These are phyloP conservation scores for Lichina pygmaea DNA, from an alignment of 495 filamentous ascomycete species.

Conservation along the genomic window DNA sequence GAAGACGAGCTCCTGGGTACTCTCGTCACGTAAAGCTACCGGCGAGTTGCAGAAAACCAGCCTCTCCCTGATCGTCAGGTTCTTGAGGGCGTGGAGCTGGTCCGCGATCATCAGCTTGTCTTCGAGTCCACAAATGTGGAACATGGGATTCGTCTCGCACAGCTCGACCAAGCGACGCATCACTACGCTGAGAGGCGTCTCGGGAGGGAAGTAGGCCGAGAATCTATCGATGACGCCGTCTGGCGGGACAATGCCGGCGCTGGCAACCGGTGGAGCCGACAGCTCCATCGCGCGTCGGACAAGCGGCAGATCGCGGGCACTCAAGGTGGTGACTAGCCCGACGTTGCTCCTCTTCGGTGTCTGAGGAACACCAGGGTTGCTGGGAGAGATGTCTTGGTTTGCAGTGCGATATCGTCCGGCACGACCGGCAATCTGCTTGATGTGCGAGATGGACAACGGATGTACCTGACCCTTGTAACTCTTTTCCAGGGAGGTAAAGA, in stretches of 20 bases:
- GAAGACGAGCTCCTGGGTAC: constrained; percentile 17
- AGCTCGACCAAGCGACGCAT: constrained; percentile 43
- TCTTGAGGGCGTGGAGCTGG: constrained; percentile 33
- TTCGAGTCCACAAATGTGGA: constrained; percentile 39
- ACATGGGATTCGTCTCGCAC: constrained; percentile 27
- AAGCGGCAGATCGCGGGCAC: constrained; percentile 34
- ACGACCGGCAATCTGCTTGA: constrained; percentile 87
- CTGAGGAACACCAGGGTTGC: not conserved
- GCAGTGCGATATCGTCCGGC: constrained; percentile 74
- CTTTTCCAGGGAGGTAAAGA: constrained; percentile 61
- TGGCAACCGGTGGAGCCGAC: constrained; percentile 35
- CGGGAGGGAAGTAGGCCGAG: constrained; percentile 46
- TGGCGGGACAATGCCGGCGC: constrained; percentile 54
- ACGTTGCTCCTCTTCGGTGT: constrained; percentile 12
- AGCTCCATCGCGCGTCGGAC: constrained; percentile 32
- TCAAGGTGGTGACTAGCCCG: constrained; percentile 62
- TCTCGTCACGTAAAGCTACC: constrained; percentile 10
- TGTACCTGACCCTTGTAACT: constrained; percentile 22
- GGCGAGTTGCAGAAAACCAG: constrained; percentile 53
- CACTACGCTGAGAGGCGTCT: constrained; percentile 52
- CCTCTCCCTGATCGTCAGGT: constrained; percentile 40
- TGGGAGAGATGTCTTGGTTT: constrained; percentile 14
- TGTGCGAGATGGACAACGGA: constrained; percentile 37
- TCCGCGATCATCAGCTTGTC: constrained; percentile 37
- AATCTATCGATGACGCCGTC: constrained; percentile 38